Conservation (phyloP, 495 filamentous ascomycete genomes). For the Lepidopterella palustris region DNA sequence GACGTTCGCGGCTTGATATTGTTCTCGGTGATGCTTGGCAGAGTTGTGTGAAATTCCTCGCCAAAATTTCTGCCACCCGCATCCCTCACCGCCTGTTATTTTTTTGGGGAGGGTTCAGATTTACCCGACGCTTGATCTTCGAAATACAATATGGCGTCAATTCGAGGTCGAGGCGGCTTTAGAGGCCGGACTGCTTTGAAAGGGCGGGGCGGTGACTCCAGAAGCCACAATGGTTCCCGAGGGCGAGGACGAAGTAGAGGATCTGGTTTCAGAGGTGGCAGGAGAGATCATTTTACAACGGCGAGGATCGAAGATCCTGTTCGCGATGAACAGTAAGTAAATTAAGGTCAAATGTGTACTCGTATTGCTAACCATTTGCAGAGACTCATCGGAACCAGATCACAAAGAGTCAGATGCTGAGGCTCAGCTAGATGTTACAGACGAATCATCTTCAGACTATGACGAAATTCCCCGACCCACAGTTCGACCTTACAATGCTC, state of each 20-base stretch:
- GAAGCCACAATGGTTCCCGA: slow-evolving; percentile 13
- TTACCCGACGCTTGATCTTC: not conserved
- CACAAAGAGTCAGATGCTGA: slow-evolving; percentile 16
- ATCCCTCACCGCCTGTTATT: not conserved
- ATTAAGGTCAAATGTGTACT: not conserved
- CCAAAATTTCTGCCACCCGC: slow-evolving; percentile 21
- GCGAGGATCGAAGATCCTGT: slow-evolving; percentile 8
- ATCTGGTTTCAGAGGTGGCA: slow-evolving; percentile 26
- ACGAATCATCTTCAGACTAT: slow-evolving; percentile 26
- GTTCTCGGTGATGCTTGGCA: slow-evolving; percentile 17
- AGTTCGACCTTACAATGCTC: slow-evolving; percentile 37
- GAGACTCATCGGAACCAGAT: not conserved
- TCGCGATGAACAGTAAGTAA: slow-evolving; percentile 18
- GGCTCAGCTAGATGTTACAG: slow-evolving; percentile 13
- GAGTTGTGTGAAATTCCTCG: slow-evolving; percentile 18
- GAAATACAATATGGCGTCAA: slow-evolving; percentile 12
- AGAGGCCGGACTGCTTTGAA: slow-evolving; percentile 12
- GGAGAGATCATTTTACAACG: slow-evolving; percentile 17
- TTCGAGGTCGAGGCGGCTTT: slow-evolving; percentile 27
- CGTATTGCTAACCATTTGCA: slow-evolving; percentile 1
- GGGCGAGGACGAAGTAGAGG: slow-evolving; percentile 24
- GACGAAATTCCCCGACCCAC: slow-evolving; percentile 19
- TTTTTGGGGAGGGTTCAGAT: not conserved
- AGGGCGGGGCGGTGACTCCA: slow-evolving; percentile 24
- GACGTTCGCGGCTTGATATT: slow-evolving; percentile 18